Evolutionary conservation across 208 protist genomes (phyloP).

Genomic region (Acanthamoeba castellanii): DNA sequence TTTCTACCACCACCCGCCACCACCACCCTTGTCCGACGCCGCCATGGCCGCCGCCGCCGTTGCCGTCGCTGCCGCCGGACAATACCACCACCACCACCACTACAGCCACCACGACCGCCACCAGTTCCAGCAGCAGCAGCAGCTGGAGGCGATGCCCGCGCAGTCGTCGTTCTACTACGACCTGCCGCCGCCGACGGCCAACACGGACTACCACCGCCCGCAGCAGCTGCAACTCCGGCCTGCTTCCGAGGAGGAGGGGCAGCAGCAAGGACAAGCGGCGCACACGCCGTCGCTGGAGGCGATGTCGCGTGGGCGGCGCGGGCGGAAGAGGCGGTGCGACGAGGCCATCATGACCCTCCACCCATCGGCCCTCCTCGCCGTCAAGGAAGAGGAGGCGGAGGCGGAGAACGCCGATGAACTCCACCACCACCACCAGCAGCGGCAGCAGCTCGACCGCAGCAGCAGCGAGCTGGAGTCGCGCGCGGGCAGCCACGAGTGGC

Average conservation of each 20-base stretch:
- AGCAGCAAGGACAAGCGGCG: not conserved
- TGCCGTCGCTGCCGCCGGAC: not conserved
- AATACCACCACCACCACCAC: too few relatives aligned
- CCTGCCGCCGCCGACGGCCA: too few relatives aligned
- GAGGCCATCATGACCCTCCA: not conserved
- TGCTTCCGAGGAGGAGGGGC: too few relatives aligned
- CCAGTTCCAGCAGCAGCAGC: not conserved
- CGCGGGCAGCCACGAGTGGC: not conserved
- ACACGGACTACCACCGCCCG: too few relatives aligned
- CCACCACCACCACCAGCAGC: not conserved
- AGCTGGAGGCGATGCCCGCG: not conserved
- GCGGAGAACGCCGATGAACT: not conserved
- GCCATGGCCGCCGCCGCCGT: too few relatives aligned
- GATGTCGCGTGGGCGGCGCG: not conserved
- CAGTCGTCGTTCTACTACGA: too few relatives aligned
- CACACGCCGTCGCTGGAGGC: not conserved
- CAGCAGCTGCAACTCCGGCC: too few relatives aligned
- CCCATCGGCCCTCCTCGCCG: not conserved
- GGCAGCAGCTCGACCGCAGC: not conserved
- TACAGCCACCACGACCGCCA: not conserved
- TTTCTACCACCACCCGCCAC: too few relatives aligned
- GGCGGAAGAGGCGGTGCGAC: not conserved
- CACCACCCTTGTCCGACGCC: too few relatives aligned
- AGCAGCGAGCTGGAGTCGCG: too few relatives aligned
- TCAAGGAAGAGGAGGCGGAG: not conserved